A percentile compares a stretch with the other conserved stretches of the same genome.
Evolutionary conservation across 768 basidiomycete species (phyloP).

Genomic region (Lyophyllum shimeji): DNA sequence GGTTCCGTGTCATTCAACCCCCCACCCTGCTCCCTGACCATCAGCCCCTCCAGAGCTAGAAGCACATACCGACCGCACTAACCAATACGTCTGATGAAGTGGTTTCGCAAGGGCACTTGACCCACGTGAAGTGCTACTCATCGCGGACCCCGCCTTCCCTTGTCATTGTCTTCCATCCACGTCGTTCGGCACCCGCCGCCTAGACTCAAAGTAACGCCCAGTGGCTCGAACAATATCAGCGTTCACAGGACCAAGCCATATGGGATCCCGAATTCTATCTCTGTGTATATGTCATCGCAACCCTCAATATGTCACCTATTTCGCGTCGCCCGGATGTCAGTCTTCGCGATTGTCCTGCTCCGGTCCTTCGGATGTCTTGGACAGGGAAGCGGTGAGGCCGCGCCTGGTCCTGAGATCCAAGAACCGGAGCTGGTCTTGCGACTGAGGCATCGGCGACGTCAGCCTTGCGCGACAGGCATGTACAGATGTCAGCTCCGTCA

Average conservation of each 20-base stretch:
- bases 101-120: too few species aligned
- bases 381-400: too few species aligned
- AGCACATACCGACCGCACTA: not conserved
- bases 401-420: not conserved
- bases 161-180: not conserved
- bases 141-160: not conserved
- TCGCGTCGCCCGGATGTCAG: not conserved
- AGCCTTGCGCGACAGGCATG: not conserved
- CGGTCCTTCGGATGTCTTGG: not conserved
- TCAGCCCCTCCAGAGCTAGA: not conserved
- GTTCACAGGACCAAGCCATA: too few species aligned
- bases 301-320: too few species aligned
- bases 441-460: not conserved
- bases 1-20: not conserved
- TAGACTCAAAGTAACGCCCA: not conserved
- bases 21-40: not conserved
- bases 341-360: not conserved
- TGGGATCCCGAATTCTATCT: too few species aligned
- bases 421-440: not conserved
- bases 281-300: too few species aligned
- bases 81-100: too few species aligned
- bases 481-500: not conserved
- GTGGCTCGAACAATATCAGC: too few species aligned
- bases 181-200: not conserved
- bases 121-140: not conserved